Conservation (phyloP, 257 asterid genomes). For the Lavandula angustifolia region DNA sequence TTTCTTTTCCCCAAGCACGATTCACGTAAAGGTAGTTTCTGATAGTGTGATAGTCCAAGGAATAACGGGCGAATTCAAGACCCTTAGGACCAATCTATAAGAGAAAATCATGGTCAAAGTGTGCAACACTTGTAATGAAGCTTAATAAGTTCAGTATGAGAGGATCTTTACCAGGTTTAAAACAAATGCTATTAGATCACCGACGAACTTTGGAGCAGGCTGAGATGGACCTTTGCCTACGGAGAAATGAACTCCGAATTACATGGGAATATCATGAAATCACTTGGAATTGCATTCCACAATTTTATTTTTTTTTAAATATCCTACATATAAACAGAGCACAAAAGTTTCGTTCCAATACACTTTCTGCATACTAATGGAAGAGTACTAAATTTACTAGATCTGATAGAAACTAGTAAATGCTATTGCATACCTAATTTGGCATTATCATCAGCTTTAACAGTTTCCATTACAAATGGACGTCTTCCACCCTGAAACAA, state of each 20-base stretch:
- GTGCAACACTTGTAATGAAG: slow-evolving; percentile 12
- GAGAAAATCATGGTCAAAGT: slow-evolving; percentile 30
- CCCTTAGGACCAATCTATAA: slow-evolving; percentile 93
- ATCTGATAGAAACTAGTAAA: not conserved
- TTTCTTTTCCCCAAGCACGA: slow-evolving; percentile 87
- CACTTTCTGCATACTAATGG: no score
- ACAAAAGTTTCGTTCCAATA: no score
- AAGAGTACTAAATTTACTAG: no score
- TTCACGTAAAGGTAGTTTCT: slow-evolving; percentile 80
- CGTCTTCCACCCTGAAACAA: slow-evolving; percentile 75
- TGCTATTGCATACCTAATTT: slow-evolving; percentile 65
- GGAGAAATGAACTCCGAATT: slow-evolving; percentile 24
- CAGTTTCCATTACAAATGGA: slow-evolving; percentile 89
- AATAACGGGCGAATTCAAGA: slow-evolving; percentile 92
- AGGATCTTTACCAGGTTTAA: slow-evolving; percentile 66
- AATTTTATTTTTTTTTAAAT: no score
- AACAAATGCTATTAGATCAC: slow-evolving; percentile 76
- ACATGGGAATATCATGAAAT: slow-evolving; percentile 18
- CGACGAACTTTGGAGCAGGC: slow-evolving; percentile 81
- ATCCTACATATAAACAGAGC: not conserved
- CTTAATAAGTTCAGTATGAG: slow-evolving; percentile 13
- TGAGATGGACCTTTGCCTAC: slow-evolving; percentile 89
- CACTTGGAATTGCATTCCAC: not conserved
- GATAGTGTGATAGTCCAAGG: slow-evolving; percentile 93
- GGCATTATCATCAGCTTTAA: slow-evolving; percentile 91